A percentile compares a stretch with the other conserved stretches of the same genome.
phyloP scores from a whole-genome alignment of 2,329 filamentous ascomycete species.

The Cytospora leucostoma region DNA sequence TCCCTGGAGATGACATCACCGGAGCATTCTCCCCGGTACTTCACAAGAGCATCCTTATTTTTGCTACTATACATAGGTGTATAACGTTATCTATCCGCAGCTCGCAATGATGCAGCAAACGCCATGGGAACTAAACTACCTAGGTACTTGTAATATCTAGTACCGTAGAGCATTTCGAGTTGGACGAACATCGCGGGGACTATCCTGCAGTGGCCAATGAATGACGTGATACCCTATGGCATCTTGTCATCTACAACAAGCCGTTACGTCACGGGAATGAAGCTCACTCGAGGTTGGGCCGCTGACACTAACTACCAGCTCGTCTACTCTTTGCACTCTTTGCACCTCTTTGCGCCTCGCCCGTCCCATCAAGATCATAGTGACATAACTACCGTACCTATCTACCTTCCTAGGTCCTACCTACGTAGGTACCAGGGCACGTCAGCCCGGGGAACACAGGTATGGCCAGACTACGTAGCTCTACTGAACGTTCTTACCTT shows the following conservation, averaged over 20 bases:
- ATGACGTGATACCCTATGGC: neutral
- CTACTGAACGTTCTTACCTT: neutral
- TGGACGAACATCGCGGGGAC: neutral
- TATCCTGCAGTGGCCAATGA: neutral
- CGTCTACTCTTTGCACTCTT: neutral
- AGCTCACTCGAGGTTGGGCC: no score
- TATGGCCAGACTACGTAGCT: no score
- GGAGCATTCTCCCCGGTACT: conserved; percentile 21
- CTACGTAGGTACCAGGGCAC: no score
- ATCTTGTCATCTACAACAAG: neutral
- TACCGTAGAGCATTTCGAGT: neutral
- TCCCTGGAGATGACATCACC: conserved; percentile 25
- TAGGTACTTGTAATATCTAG: neutral
- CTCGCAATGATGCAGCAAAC: neutral
- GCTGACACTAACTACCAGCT: no score
- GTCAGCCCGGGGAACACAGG: no score
- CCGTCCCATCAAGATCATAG: conserved; percentile 14
- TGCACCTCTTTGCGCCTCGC: neutral
- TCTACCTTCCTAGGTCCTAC: no score
- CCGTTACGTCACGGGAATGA: neutral
- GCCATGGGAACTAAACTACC: neutral
- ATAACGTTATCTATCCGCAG: no score
- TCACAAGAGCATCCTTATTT: neutral
- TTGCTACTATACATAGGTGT: no score
- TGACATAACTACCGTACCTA: conserved; percentile 1